Conservation (phyloP, 1,284 basidiomycete species). For the Blastosporella zonata region DNA sequence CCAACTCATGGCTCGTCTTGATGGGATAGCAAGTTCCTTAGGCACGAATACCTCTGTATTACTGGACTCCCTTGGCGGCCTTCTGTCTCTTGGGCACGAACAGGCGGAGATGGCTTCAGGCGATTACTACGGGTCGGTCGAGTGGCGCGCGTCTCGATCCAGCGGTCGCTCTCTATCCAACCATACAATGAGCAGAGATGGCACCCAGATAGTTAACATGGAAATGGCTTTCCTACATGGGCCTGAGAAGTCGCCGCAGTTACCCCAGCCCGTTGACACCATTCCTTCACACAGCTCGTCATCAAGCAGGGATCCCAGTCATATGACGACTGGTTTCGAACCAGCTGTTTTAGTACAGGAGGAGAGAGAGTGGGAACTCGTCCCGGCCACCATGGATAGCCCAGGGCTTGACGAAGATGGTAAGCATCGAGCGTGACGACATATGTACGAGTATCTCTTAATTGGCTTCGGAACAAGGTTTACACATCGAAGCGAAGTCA, state of each 20-base stretch:
- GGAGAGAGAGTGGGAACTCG: not conserved
- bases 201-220: slow-evolving; percentile 59
- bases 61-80: slow-evolving; percentile 54
- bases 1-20: slow-evolving; percentile 42
- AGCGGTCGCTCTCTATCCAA: slow-evolving; percentile 37
- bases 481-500: slow-evolving; percentile 13
- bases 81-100: slow-evolving; percentile 60
- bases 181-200: slow-evolving; percentile 32
- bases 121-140: slow-evolving; percentile 68
- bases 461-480: too few species aligned
- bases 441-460: too few species aligned
- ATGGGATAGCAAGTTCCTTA: slow-evolving; percentile 45
- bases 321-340: slow-evolving; percentile 1
- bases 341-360: slow-evolving; percentile 9
- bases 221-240: slow-evolving; percentile 45
- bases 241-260: slow-evolving; percentile 10
- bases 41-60: slow-evolving; percentile 51
- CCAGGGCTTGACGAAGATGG: slow-evolving; percentile 36
- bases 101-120: slow-evolving; percentile 64
- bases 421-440: too few species aligned
- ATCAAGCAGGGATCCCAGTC: not conserved
- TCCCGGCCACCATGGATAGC: slow-evolving; percentile 22
- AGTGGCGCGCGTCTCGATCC: slow-evolving; percentile 66
- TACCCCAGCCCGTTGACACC: not conserved
- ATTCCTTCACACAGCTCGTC: slow-evolving; percentile 6